Evolutionary conservation across 768 basidiomycete genomes (phyloP), one percentile per base, ranked within the genome.

Genomic region (Tulasnella sp.): DNA sequence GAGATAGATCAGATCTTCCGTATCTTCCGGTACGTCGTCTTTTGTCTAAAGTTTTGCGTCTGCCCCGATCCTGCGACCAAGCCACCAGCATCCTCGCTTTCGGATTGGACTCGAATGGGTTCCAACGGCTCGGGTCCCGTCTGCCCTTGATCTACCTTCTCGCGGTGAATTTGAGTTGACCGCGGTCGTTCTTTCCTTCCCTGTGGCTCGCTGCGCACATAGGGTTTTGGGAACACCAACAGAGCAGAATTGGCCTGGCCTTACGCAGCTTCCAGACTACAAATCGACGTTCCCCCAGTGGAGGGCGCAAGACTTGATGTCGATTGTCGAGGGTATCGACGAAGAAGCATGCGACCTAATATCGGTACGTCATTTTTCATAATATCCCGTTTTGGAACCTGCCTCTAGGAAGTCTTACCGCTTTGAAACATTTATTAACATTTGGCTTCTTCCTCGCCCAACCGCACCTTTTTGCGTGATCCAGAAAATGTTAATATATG

Each of bases 1-100:
- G 96, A 99, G 72, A 99, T 98, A 67, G 96, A 99, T 71, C 96
- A 99, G 74, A 98, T 98, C 62, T 98, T 98, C 80, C 85, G 90
- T 71, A 99, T 99, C 65, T 99, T 98, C 78, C 81, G 89, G 96
- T 93, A 61, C 51, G 77, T 69, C 42, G 49, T 14, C 9, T 40
- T n/a, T n/a, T n/a, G n/a, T n/a, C n/a, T n/a, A n/a, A n/a, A n/a
- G n/a, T n/a, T 12, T 12, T 39, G 37, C 12, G 19, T 19, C 37
- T 39, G 37, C 12, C 19, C 12, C 12, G 37, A 19, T 39, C 12
- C 37, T 39, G 37, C 12, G 37, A 12, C 37, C 37, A 19, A 39
- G 37, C 12, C n/a, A n/a, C n/a, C n/a, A n/a, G n/a, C n/a, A n/a
- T n/a, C n/a, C n/a, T n/a, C n/a, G n/a, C n/a, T n/a, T n/a, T n/a